Evolutionary conservation across 148 eudicot species (phyloP), one percentile per base, ranked within the genome.

Genomic region (Spergularia bocconei): DNA sequence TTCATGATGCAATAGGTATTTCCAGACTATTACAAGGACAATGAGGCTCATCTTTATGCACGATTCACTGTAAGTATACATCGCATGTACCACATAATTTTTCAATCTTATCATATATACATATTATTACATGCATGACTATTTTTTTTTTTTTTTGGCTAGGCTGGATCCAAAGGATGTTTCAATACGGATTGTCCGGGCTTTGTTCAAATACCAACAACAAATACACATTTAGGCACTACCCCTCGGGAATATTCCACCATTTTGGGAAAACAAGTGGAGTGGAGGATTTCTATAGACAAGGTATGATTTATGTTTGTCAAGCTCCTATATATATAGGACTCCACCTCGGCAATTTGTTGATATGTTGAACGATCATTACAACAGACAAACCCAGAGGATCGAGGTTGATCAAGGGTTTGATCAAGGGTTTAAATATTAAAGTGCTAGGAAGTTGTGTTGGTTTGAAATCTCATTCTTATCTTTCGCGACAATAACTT

Each of bases 151-250:
- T 7, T n/a, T 3, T 65, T 36, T 1, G n/a, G 1, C n/a, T 44
- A 41, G 70, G 23, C 20, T n/a, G 70, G 53, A 6, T 7, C 5
- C 17, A n/a, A 5, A 20, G 59, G 38, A 14, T 70, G 73, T 70
- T 12, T 53, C 11, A 70, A 70, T 53, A 12, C 33, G 2, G 39
- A 51, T 51, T 70, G 73, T 14, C 60, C 60, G 3, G 73, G 73
- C 1, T 70, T 70, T 53, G 33, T 53, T 6, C 73, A 70, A 70
- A 16, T 23, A 25, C 8, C 73, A 52, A 13, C 7, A 17, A 29
- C 36, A 29, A 29, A 29, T 8, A 11, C 11, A 2, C n/a, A 61
- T 13, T 56, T 70, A 23, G 60, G 73, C 33, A 9, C 2, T 15
- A 67, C 1, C 5, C 70, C 70, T 6, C 9, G 9, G 5, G 38